phyloP scores from a whole-genome alignment of 2,329 filamentous ascomycete species.

The Pseudofabraea citricarpa region DNA sequence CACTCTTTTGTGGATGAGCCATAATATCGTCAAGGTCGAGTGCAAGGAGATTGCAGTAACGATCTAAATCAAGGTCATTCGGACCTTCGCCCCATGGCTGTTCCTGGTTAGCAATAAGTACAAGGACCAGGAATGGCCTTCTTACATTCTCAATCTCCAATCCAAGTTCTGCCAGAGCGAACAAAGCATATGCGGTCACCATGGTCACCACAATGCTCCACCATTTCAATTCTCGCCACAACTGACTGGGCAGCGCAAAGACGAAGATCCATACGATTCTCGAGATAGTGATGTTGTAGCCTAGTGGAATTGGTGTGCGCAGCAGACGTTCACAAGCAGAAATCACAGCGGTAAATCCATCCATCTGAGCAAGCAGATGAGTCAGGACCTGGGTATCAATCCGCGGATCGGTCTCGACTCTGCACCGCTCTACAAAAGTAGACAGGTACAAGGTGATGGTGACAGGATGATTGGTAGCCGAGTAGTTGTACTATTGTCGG shows the following conservation, averaged over 20 bases:
- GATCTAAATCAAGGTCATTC: conserved; percentile 19
- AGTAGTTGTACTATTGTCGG: conserved; percentile 8
- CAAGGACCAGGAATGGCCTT: neutral
- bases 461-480: conserved; percentile 15
- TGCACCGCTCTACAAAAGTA: conserved; percentile 13
- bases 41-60: conserved; percentile 16
- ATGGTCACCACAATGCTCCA: conserved; percentile 18
- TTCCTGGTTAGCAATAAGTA: neutral
- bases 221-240: conserved; percentile 18
- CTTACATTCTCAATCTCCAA: conserved; percentile 19
- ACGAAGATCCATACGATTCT: conserved; percentile 21
- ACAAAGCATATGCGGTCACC: conserved; percentile 19
- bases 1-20: conserved; percentile 2
- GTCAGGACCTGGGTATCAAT: conserved; percentile 22
- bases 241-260: conserved; percentile 16
- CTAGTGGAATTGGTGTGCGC: conserved; percentile 19
- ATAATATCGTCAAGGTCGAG: conserved; percentile 19
- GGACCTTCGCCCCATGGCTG: conserved; percentile 19
- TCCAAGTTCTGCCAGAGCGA: conserved; percentile 17
- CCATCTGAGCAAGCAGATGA: conserved; percentile 20
- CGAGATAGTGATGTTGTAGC: conserved; percentile 22
- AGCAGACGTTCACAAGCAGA: conserved; percentile 21
- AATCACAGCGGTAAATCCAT: conserved; percentile 15
- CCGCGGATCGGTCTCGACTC: conserved; percentile 2
- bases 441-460: conserved; percentile 16